Evolutionary conservation across 495 filamentous ascomycete species (phyloP), one percentile per base, ranked within the genome.

Genomic region (Podospora tetraspora): DNA sequence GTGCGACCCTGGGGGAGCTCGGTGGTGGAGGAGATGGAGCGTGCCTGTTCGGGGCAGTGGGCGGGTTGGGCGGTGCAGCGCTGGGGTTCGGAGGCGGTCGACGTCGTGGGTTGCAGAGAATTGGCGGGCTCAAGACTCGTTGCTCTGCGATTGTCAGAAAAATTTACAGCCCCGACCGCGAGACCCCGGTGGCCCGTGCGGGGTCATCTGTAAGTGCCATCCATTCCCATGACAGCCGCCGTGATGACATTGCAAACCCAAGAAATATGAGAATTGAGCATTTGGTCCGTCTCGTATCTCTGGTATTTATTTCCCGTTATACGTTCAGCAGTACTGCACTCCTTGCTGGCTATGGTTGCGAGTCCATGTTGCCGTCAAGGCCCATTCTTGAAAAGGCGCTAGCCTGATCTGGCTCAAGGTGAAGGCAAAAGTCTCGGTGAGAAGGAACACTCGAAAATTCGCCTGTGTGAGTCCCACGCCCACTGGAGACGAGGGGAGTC

Each of bases 181-280:
- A 25, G 37, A 43, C 43, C 12, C 34, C 57, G 27, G 11, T 67
- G 74, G 74, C 62, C 72, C 67, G 74, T 74, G 75, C 73, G 56
- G 52, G 19, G 25, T 58, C 43, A 58, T 59, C 61, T 61, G 32
- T 60, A 60, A 64, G 19, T 16, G 24, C 43, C n/a, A 57, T 29
- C 9, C 58, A 25, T 13, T 22, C 37, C 13, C 16, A 52, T n/a
- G 37, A 16, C 37, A 11, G 37, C 13, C 37, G 37, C 12, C 13
- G 34, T 19, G 16, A 43, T 19, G 16, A 3, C 37, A 43, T 12
- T 43, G 37, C 37, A 43, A 43, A 6, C 3, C 37, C 3, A 4
- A 16, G 13, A 43, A 43, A 13, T 19, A 43, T 3, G 12, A 34
- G 3, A 34, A 19, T 19, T 4, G 2, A 6, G 0, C 4, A 16